These are phyloP conservation scores for Pseudogymnoascus destructans DNA, from an alignment of 2,329 filamentous ascomycete genomes.

Conservation along the genomic window DNA sequence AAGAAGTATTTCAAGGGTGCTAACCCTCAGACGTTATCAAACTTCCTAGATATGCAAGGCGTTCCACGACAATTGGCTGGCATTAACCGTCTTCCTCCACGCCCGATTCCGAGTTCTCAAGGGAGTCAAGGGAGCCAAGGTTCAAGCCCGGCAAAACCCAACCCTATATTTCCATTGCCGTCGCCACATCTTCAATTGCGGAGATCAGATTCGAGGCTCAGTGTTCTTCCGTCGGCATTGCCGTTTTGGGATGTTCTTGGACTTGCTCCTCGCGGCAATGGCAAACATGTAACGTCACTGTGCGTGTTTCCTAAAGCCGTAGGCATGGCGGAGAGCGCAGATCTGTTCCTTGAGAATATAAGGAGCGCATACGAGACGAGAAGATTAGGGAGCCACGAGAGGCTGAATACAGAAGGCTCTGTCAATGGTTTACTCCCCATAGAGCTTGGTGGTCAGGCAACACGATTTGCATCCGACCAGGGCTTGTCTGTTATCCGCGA, in stretches of 20 bases:
- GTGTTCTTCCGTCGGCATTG: conserved; percentile 61
- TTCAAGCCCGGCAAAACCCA: conserved; percentile 29
- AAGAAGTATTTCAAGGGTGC: conserved; percentile 33
- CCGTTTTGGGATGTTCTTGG: conserved; percentile 74
- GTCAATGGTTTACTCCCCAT: conserved; percentile 23
- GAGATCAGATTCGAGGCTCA: conserved; percentile 54
- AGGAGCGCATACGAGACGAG: conserved; percentile 60
- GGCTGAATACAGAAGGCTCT: conserved; percentile 28
- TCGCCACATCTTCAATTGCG: conserved; percentile 61
- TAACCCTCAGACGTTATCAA: conserved; percentile 32
- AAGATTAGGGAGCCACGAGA: conserved; percentile 53
- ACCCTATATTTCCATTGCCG: conserved; percentile 47
- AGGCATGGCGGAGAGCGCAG: conserved; percentile 46
- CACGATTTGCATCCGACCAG: conserved; percentile 6
- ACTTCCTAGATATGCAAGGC: conserved; percentile 44
- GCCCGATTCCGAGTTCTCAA: conserved; percentile 16
- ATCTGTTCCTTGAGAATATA: conserved; percentile 53
- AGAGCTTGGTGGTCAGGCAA: conserved; percentile 29
- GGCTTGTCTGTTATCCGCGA: conserved; percentile 15
- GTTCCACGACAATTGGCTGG: conserved; percentile 38
- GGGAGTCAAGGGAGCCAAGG: conserved; percentile 11
- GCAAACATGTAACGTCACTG: conserved; percentile 57
- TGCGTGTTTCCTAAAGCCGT: conserved; percentile 57
- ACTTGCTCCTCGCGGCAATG: conserved; percentile 54
- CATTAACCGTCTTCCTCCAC: conserved; percentile 33